A percentile compares a stretch with the other conserved stretches of the same genome.
Conservation (phyloP, 2,329 filamentous ascomycete genomes). For the Ophiostoma novo-ulmi region DNA sequence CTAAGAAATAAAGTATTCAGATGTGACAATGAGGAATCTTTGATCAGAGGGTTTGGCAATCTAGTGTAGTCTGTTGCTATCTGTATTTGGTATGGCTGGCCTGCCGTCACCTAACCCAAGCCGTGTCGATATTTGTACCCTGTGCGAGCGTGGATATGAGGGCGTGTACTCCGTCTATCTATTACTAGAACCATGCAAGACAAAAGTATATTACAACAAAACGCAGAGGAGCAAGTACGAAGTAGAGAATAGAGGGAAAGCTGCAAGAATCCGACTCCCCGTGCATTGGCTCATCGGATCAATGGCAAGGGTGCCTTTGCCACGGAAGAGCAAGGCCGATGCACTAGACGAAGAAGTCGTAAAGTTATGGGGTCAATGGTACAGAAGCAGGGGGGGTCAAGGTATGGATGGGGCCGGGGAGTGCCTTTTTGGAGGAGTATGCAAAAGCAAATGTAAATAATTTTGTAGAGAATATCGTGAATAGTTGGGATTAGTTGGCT, state of each 20-base stretch:
- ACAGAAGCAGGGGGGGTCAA: neutral
- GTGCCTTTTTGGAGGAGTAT: neutral
- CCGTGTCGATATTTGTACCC: neutral
- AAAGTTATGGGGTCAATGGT: neutral
- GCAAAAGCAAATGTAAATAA: neutral
- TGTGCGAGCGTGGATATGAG: too few species aligned
- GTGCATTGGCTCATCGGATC: neutral
- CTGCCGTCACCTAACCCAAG: slow-evolving; percentile 7
- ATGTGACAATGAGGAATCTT: neutral
- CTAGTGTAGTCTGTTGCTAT: slow-evolving; percentile 11
- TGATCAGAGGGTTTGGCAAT: slow-evolving; percentile 3
- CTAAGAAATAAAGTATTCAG: slow-evolving; percentile 3
- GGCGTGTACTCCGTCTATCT: too few species aligned
- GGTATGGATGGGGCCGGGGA: slow-evolving; percentile 10
- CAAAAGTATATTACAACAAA: neutral
- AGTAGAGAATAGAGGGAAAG: neutral
- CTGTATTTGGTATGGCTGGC: slow-evolving; percentile 6
- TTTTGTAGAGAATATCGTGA: neutral
- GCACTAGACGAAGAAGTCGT: neutral
- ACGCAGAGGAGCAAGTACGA: neutral
- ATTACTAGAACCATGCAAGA: neutral
- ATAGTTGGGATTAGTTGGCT: too few species aligned
- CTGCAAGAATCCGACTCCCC: neutral
- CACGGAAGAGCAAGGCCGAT: neutral
- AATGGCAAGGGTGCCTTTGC: neutral